Conservation (phyloP, 2,329 filamentous ascomycete species). For the Cladophialophora exuberans region DNA sequence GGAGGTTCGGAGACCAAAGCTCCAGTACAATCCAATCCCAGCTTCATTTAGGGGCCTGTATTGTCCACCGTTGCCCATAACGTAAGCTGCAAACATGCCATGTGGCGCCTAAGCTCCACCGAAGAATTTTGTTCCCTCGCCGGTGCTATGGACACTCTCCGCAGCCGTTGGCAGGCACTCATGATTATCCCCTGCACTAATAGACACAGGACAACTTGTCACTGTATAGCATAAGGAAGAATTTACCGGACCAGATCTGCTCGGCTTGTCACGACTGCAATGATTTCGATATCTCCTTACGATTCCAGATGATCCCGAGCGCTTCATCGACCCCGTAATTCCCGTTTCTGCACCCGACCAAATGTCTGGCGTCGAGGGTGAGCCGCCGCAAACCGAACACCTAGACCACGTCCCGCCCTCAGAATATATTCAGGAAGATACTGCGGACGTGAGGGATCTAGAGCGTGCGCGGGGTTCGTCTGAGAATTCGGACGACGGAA, state of each 20-base stretch:
- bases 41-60: background rate
- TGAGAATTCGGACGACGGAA: conserved; percentile 23
- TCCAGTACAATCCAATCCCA: conserved; percentile 3
- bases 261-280: conserved; percentile 13
- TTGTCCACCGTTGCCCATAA: background rate
- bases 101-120: background rate
- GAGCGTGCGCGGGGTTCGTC: conserved; percentile 33
- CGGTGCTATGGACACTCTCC: background rate
- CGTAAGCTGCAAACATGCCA: conserved; percentile 7
- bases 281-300: conserved; percentile 10
- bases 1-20: background rate
- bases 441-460: conserved; percentile 26
- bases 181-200: conserved; percentile 4
- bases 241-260: background rate
- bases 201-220: conserved; percentile 2
- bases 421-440: conserved; percentile 25
- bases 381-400: conserved; percentile 21
- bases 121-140: background rate
- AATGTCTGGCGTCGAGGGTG: conserved; percentile 32
- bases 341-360: conserved; percentile 21
- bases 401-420: conserved; percentile 13
- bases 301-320: conserved; percentile 13
- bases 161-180: conserved; percentile 10
- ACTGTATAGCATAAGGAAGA: background rate
- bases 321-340: conserved; percentile 8